Conservation (phyloP, 345 rosid genomes). For the Eutrema heterophyllum region DNA sequence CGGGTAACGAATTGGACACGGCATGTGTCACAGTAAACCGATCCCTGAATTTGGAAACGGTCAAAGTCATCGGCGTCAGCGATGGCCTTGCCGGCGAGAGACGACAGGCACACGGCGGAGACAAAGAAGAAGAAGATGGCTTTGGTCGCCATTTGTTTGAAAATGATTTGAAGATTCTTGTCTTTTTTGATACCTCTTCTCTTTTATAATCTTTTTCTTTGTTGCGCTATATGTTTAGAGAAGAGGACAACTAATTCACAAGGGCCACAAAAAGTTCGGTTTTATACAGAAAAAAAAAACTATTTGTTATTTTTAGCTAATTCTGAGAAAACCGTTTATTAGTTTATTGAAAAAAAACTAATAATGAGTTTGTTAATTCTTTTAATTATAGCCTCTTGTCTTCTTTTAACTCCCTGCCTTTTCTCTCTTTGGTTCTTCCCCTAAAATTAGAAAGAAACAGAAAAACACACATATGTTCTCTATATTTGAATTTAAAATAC, state of each 20-base stretch:
- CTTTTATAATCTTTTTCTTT: background rate
- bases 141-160: slow-evolving; percentile 27
- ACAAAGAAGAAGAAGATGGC: slow-evolving; percentile 32
- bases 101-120: slow-evolving; percentile 42
- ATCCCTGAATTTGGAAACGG: slow-evolving; percentile 44
- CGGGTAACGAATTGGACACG: slow-evolving; percentile 52
- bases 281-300: slow-evolving; percentile 9
- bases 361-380: background rate
- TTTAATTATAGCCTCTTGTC: slow-evolving; percentile 5
- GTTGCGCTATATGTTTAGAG: background rate
- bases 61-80: slow-evolving; percentile 26
- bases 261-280: slow-evolving; percentile 15
- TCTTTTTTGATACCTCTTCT: slow-evolving; percentile 15
- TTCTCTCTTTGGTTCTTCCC: background rate
- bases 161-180: slow-evolving; percentile 3
- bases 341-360: background rate
- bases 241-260: slow-evolving; percentile 29
- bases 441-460: slow-evolving; percentile 18
- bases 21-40: slow-evolving; percentile 61
- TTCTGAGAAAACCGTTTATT: background rate
- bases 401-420: background rate
- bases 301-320: slow-evolving; percentile 18
- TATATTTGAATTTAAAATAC: background rate
- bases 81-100: slow-evolving; percentile 28
- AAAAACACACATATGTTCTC: background rate